Base-by-base conservation (phyloP, 2,329 filamentous ascomycete genomes). In the Colletotrichum filicis region DNA sequence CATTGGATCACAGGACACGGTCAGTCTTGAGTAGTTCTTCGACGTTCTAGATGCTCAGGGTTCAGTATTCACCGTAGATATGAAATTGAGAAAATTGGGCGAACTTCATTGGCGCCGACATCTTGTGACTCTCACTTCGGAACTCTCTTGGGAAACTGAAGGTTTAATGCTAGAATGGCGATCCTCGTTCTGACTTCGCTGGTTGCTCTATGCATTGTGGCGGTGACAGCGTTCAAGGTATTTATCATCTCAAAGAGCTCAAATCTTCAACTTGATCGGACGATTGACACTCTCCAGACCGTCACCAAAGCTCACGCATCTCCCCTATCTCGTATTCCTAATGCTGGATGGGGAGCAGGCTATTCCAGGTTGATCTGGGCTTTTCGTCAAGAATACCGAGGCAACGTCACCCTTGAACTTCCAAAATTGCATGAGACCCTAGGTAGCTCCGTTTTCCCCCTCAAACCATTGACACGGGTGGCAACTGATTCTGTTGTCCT, bases 331-430 rank as follows among this genome's bases (percentile, higher is more conserved):
- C 66, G 71, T 4, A 74, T 79, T 5, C 76, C 78, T 26, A 76
- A 71, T 37, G 76, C 77, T 1, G 71, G 73, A 6, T 74, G 74
- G 56, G 74, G 74, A 2, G 74, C 75, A 6, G 61, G 68, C 7
- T 78, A 75, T 22, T 79, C 78, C 0, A 66, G 77, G 16, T 53
- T 79, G 1, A 12, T 75, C 16, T 79, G 77, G 77, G 72, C 74
- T 3, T 78, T 78, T 35, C 74, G 60, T 1, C 67, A 74, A 11
- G 78, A 78, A 49, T 75, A 75, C 53, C 56, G 49, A 12, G 78
- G 78, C 8, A 76, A 70, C 0, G 30, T 78, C 3, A 78, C 76
- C 1, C 19, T 78, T 5, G 69, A 76, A 16, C 68, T 79, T 1
- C 78, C 76, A 4, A 70, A 68, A 3, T 68, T 79, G 9, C 78